These are phyloP conservation scores for Pistacia atlantica DNA, from an alignment of 345 rosid genomes.

Conservation along the genomic window DNA sequence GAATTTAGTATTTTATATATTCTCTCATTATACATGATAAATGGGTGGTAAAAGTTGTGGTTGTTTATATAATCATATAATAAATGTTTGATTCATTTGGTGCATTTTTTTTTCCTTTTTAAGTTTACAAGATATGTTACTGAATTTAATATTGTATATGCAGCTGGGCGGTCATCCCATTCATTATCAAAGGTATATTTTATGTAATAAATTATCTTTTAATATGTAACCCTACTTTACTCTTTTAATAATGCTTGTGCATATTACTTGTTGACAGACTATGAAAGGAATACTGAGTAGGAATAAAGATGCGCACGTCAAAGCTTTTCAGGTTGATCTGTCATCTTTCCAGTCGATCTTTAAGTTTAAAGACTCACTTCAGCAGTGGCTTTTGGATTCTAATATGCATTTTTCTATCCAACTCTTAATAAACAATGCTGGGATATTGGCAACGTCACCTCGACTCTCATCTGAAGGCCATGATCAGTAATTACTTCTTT, in stretches of 20 bases:
- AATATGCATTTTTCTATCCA: conserved; percentile 78
- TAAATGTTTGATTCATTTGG: not conserved
- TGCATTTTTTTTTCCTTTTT: not conserved
- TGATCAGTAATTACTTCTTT: conserved; percentile 55
- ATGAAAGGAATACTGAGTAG: conserved; percentile 45
- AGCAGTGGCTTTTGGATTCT: conserved; percentile 76
- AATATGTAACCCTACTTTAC: not conserved
- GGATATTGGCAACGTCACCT: conserved; percentile 73
- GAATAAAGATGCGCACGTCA: conserved; percentile 55
- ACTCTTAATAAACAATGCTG: conserved; percentile 90
- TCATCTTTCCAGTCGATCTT: conserved; percentile 67
- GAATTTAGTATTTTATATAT: not conserved
- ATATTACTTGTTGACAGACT: conserved; percentile 45
- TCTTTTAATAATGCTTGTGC: conserved; percentile 15
- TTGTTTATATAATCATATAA: not conserved
- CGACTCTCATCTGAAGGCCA: conserved; percentile 71
- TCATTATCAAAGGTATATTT: conserved; percentile 53
- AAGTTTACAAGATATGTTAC: conserved; percentile 9
- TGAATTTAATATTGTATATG: conserved; percentile 36
- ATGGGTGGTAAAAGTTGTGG: conserved; percentile 2
- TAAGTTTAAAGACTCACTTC: conserved; percentile 60
- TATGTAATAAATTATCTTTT: conserved; percentile 3
- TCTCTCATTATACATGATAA: not conserved
- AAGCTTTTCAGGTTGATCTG: conserved; percentile 71
- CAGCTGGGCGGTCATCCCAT: conserved; percentile 74